Base-by-base conservation (phyloP, 768 basidiomycete species). In the Grammothele lineata region DNA sequence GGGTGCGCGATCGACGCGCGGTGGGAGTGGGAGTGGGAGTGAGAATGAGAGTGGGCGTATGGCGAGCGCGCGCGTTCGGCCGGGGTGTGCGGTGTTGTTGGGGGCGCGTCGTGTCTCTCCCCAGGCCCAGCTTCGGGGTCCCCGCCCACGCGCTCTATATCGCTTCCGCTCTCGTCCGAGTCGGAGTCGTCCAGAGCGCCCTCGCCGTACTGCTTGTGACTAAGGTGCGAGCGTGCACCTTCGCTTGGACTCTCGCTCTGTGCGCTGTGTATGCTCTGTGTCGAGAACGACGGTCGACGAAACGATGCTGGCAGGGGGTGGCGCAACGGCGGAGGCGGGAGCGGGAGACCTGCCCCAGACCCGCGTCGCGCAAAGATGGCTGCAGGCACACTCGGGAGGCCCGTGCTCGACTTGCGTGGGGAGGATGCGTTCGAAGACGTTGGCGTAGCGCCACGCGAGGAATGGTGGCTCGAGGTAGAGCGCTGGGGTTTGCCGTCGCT, bases 121-220 rank as follows among this genome's bases (percentile, higher is more conserved):
- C 41, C 42, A 27, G n/a, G 30, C 19, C 30, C 32, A 17, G 15
- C 40, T 25, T 33, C 21, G 21, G 21, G 8, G n/a, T 36, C 35
- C 9, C 18, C 35, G 35, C 17, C 12, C n/a, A 6, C 35, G 35
- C 56, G 53, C 23, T 60, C 62, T n/a, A n/a, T n/a, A n/a, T n/a
- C n/a, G 23, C 60, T 56, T 12, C 40, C 53, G 11, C 43, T 50
- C 5, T 67, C 74, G 1, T 75, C 76, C 1, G 85, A 86, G 65
- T 88, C 87, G 0, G 85, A 88, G 57, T 88, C 86, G 48, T 85
- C 83, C 3, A 91, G 64, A 1, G 83, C 85, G 22, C 87, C 86
- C 57, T 89, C 88, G 4, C 87, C 87, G 10, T 83, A 78, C 56
- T 87, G 81, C 1, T 78, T 69, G 25, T 78, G 65, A 48, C 77